These are phyloP conservation scores for Spergularia marina DNA, from an alignment of 148 eudicot genomes.

Conservation along the genomic window DNA sequence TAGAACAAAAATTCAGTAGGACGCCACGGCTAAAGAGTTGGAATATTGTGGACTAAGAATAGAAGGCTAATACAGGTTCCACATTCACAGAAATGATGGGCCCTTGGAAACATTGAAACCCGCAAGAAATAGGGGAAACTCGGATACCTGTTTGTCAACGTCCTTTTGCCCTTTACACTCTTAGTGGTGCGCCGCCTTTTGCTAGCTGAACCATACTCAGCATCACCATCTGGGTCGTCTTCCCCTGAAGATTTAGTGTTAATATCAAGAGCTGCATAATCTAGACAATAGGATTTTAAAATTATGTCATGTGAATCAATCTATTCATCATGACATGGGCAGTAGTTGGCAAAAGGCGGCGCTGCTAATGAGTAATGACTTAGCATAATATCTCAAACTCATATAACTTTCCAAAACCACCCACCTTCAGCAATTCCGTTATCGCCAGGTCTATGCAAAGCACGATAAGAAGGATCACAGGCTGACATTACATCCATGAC, in stretches of 20 bases:
- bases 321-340: conserved; percentile 7
- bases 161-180: conserved; percentile 62
- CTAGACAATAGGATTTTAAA: neutral
- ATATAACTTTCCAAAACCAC: conserved; percentile 8
- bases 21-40: neutral
- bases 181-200: conserved; percentile 72
- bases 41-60: neutral
- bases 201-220: conserved; percentile 77
- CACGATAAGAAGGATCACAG: conserved; percentile 87
- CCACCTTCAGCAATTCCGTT: conserved; percentile 69
- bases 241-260: conserved; percentile 43
- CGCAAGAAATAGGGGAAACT: conserved; percentile 9
- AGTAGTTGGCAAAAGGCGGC: neutral
- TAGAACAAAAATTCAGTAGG: conserved; percentile 10
- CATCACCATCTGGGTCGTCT: conserved; percentile 59
- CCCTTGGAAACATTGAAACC: neutral
- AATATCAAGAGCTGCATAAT: conserved; percentile 1
- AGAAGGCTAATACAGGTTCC: neutral
- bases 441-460: conserved; percentile 77
- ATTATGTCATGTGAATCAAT: neutral
- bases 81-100: neutral
- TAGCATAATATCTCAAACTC: neutral
- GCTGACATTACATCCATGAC: conserved; percentile 77
- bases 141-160: conserved; percentile 58
- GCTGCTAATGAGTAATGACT: neutral